Base-by-base conservation (phyloP, 768 basidiomycete genomes). In the Kwoniella sp. region DNA sequence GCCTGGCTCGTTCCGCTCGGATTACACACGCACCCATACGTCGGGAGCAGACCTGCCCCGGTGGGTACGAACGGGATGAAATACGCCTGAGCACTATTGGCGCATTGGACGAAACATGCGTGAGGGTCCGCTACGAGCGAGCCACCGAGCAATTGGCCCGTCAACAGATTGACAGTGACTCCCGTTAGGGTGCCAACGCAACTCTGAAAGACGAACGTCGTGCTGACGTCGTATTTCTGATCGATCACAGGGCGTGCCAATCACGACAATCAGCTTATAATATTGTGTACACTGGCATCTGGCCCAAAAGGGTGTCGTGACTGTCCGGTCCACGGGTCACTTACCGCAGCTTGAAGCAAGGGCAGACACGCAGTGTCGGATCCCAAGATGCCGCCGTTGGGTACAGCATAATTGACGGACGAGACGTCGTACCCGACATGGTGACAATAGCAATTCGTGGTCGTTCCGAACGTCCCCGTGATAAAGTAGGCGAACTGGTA, bases 41-140 rank as follows among this genome's bases (percentile, higher is more conserved):
- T 51, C 5, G 58, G 58, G 1, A 25, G 8, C 1, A 60, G 29
- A 11, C 48, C 58, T n/a, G 58, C 51, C 11, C 50, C 13, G 20
- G 50, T 23, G 5, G 58, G 58, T 34, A 37, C 48, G 48, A 60
- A 31, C n/a, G 58, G 58, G 7, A 60, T 60, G 58, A 60, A 60
- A 37, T 60, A 60, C 20, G 58, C 58, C 7, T 60, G 50, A 11
- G 22, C 15, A 22, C 51, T 60, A 7, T 34, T 34, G 20, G 58
- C 58, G 28, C 58, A 60, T 52, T 34, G 26, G 48, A 51, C 48
- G 31, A 60, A 60, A 60, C 58, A 60, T 51, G 58, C 47, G 12
- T 60, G 58, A 23, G 58, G 58, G 11, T 60, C 58, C 23, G 50
- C 48, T 15, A 51, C 58, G 20, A 60, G 30, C n/a, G 58, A 48